Conservation (phyloP, 257 asterid genomes). For the Lantana camara region DNA sequence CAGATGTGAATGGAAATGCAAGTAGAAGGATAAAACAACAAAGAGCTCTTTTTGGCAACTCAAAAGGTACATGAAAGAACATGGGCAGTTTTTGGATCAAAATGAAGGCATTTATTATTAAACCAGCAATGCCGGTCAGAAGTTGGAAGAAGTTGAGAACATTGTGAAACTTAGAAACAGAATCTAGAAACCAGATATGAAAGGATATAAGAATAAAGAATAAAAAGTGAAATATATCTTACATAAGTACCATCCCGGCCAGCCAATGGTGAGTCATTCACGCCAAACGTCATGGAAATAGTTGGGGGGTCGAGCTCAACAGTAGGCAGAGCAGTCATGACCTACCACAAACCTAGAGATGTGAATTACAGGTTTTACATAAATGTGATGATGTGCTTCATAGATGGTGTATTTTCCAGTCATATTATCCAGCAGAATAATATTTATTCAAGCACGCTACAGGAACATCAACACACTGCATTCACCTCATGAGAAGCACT, state of each 20-base stretch:
- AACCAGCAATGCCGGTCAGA: background rate
- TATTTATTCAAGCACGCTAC: background rate
- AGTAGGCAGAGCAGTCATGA: conserved; percentile 81
- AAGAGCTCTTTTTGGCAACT: conserved; percentile 1
- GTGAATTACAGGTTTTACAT: conserved; percentile 29
- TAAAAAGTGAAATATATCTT: conserved; percentile 35
- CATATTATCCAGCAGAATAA: background rate
- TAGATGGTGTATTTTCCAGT: background rate
- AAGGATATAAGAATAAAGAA: conserved; percentile 17
- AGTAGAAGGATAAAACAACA: background rate
- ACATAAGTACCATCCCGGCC: conserved; percentile 96
- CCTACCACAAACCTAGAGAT: conserved; percentile 47
- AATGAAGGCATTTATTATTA: background rate
- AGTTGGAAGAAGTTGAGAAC: conserved; percentile 5
- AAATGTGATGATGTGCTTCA: conserved; percentile 16
- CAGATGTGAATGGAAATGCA: background rate
- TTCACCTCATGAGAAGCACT: conserved; percentile 3
- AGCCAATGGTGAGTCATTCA: conserved; percentile 97
- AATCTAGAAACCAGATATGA: conserved; percentile 1
- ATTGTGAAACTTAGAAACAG: background rate
- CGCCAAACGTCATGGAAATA: conserved; percentile 97
- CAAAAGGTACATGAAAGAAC: background rate
- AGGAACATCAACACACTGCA: background rate
- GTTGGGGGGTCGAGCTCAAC: conserved; percentile 99
- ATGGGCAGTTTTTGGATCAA: background rate